These are phyloP conservation scores for Rosellinia necatrix DNA, from an alignment of 2,329 filamentous ascomycete genomes.

Conservation along the genomic window DNA sequence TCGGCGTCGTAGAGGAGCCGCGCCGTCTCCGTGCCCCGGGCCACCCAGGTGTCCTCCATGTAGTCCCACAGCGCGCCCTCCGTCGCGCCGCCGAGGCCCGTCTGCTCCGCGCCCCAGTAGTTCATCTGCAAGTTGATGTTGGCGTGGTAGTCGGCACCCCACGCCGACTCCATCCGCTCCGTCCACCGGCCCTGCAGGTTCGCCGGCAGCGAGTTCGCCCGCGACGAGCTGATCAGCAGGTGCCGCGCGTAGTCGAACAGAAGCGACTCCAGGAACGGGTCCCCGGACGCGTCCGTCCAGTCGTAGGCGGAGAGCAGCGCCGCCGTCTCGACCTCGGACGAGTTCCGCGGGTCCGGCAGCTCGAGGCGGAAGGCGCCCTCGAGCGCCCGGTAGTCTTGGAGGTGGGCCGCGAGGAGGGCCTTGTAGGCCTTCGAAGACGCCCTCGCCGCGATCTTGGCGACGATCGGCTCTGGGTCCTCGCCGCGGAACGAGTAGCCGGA, in stretches of 20 bases:
- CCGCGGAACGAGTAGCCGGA: conserved; percentile 54
- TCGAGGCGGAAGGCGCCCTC: conserved; percentile 47
- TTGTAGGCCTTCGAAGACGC: conserved; percentile 43
- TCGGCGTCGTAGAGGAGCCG: conserved; percentile 56
- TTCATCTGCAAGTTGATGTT: conserved; percentile 69
- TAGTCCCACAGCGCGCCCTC: conserved; percentile 56
- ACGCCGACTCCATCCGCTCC: conserved; percentile 46
- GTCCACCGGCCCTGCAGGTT: conserved; percentile 64
- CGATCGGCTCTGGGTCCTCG: conserved; percentile 46
- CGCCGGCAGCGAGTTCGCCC: conserved; percentile 55
- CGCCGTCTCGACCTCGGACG: conserved; percentile 45
- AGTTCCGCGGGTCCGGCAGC: conserved; percentile 50
- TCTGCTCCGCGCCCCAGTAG: conserved; percentile 60
- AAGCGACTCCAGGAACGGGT: conserved; percentile 57
- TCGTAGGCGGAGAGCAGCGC: conserved; percentile 41
- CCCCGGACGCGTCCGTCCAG: conserved; percentile 42
- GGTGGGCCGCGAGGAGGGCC: conserved; percentile 43
- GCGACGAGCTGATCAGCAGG: conserved; percentile 59
- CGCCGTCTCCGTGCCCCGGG: conserved; percentile 58
- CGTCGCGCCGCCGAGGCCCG: conserved; percentile 51
- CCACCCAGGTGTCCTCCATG: conserved; percentile 58
- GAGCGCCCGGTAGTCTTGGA: conserved; percentile 48
- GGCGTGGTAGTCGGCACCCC: conserved; percentile 61
- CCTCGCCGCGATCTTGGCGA: conserved; percentile 42
- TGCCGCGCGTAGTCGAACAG: conserved; percentile 60